Evolutionary conservation across 1,284 basidiomycete species (phyloP), one percentile per base, ranked within the genome.

Genomic region (Amylostereum areolatum): DNA sequence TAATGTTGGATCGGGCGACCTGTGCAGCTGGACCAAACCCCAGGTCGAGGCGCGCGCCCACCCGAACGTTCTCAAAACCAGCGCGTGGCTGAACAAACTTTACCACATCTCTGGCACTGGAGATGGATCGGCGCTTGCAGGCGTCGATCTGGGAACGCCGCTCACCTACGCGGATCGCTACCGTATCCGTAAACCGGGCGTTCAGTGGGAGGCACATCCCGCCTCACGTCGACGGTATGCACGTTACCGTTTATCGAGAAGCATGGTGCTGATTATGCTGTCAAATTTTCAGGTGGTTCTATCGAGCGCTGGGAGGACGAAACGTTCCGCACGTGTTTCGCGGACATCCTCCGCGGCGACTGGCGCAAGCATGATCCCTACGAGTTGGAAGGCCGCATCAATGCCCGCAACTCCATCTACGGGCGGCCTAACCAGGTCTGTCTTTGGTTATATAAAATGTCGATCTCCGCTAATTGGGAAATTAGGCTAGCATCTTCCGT

Each of bases 261-360:
- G 11, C 5, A 29, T n/a, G 11, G 33, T 32, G 24, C 10, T 18
- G 27, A 29, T 43, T 27, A 30, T 45, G 51, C 18, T 40, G 29
- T 43, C 9, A 7, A 32, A 39, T 11, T 29, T 42, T 3, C 52
- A 83, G 81, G 91, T 9, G 91, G 89, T 2, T 68, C 78, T 0
- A 83, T 93, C 29, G 92, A 95, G 66, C 73, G 89, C 27, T 93
- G 91, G 91, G 89, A 94, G 63, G 89, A 93, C 59, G 66, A 74
- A 4, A 66, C 62, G 1, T 89, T 92, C 67, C 73, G 87, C 33
- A 70, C 67, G 2, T 84, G 80, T 55, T 92, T 85, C 62, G 65
- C 66, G 2, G 72, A 80, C 45, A 89, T 93, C 49, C 68, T 93
- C 12, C 62, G 65, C 11, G 87, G 87, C 0, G 67, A 81, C 33